These are phyloP conservation scores for Geotrichum armillariae DNA, from an alignment of 1,139 yeast species.

Conservation along the genomic window DNA sequence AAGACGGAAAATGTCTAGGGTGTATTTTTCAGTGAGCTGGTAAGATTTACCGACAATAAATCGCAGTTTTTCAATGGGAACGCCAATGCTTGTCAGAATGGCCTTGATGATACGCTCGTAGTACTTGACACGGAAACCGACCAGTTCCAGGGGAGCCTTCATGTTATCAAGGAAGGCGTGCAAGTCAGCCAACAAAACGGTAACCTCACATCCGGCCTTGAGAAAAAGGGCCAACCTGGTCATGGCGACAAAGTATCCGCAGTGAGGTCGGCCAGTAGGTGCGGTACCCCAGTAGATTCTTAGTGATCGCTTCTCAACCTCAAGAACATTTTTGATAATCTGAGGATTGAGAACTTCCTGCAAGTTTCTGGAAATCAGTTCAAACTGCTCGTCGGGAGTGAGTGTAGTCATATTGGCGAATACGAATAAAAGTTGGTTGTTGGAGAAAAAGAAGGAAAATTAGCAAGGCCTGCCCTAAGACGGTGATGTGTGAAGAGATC, in stretches of 20 bases:
- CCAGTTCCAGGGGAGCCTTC: conserved; percentile 97
- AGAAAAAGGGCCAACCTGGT: conserved; percentile 92
- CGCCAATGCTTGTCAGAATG: conserved; percentile 80
- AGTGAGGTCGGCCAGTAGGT: conserved; percentile 97
- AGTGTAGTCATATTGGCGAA: conserved; percentile 21
- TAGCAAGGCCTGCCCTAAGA: neutral
- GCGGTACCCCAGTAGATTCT: conserved; percentile 89
- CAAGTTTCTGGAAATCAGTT: conserved; percentile 77
- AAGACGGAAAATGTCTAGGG: conserved; percentile 84
- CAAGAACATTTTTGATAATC: conserved; percentile 82
- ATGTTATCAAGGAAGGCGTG: conserved; percentile 97
- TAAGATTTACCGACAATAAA: conserved; percentile 88
- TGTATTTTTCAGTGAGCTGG: conserved; percentile 74
- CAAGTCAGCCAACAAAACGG: conserved; percentile 89
- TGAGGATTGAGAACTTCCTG: conserved; percentile 91
- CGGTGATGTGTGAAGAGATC: neutral
- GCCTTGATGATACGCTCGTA: conserved; percentile 83
- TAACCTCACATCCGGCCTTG: conserved; percentile 95
- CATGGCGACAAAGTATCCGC: conserved; percentile 99
- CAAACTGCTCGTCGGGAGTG: conserved; percentile 64
- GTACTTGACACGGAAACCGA: conserved; percentile 82
- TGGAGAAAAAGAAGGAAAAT: neutral
- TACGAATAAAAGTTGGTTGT: neutral
- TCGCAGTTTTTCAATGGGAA: conserved; percentile 82
- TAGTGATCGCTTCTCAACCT: conserved; percentile 76